Percentiles rank a stretch among this genome's conserved stretches.
phyloP scores from a whole-genome alignment of 768 basidiomycete genomes.

The Phlebiopsis flavidoalba region DNA sequence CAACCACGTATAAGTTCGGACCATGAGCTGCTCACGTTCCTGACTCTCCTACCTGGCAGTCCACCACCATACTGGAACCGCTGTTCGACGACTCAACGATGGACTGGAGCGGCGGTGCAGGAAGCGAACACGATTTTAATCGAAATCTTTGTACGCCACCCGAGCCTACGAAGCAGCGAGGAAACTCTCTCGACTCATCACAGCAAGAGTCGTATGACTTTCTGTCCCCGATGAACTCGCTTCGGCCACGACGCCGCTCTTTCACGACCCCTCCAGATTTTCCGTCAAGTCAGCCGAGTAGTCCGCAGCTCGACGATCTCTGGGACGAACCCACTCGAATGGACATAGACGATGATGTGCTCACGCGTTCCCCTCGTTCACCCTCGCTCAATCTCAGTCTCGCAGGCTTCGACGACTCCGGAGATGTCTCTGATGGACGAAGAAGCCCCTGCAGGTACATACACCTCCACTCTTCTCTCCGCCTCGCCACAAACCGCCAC shows the following conservation, averaged over 20 bases:
- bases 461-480: neutral
- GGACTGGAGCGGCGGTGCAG: slow-evolving; percentile 3
- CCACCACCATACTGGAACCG: neutral
- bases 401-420: neutral
- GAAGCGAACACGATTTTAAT: neutral
- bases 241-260: neutral
- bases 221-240: neutral
- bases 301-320: neutral
- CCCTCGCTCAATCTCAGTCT: neutral
- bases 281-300: neutral
- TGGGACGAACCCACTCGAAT: slow-evolving; percentile 4
- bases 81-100: slow-evolving; percentile 1
- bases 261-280: slow-evolving; percentile 1
- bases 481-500: neutral
- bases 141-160: neutral
- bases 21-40: slow-evolving; percentile 5
- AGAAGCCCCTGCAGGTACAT: neutral
- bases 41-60: neutral
- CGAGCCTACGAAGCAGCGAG: neutral
- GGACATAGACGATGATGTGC: neutral
- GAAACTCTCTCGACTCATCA: slow-evolving; percentile 5
- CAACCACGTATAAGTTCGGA: neutral
- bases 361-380: neutral
- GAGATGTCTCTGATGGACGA: neutral
- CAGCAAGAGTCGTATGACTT: neutral